Conservation (phyloP, 495 filamentous ascomycete genomes). For the Schizothecium vesticola region DNA sequence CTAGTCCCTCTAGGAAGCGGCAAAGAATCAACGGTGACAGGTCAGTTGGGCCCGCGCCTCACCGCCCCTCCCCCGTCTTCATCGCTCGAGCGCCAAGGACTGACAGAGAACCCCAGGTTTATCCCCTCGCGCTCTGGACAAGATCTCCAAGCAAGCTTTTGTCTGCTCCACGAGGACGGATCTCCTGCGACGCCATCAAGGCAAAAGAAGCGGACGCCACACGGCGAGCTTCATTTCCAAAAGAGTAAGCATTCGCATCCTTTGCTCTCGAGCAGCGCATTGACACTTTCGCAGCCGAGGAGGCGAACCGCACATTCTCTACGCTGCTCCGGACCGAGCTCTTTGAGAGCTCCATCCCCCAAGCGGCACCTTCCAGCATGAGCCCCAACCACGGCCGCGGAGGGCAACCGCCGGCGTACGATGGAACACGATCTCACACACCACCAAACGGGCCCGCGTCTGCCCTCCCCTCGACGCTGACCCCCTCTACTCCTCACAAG, state of each 20-base stretch:
- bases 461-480: conserved; percentile 61
- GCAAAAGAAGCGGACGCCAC: conserved; percentile 74
- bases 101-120: conserved; percentile 53
- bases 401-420: conserved; percentile 49
- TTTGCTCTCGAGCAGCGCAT: conserved; percentile 6
- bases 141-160: conserved; percentile 87
- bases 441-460: conserved; percentile 61
- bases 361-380: conserved; percentile 61
- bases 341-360: conserved; percentile 84
- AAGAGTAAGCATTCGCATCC: conserved; percentile 57
- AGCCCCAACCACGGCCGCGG: conserved; percentile 57
- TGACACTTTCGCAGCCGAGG: conserved; percentile 67
- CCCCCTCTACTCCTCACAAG: conserved; percentile 92
- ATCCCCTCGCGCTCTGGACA: conserved; percentile 93
- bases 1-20: conserved; percentile 80
- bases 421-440: conserved; percentile 71
- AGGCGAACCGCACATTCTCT: conserved; percentile 89
- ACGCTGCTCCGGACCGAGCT: conserved; percentile 84
- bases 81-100: not conserved
- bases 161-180: conserved; percentile 80
- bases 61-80: not conserved
- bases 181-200: conserved; percentile 87
- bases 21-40: conserved; percentile 82
- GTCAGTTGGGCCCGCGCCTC: conserved; percentile 32
- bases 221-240: conserved; percentile 90